Conservation (phyloP, 306 rosid genomes). For the Pterocarpus santalinus region DNA sequence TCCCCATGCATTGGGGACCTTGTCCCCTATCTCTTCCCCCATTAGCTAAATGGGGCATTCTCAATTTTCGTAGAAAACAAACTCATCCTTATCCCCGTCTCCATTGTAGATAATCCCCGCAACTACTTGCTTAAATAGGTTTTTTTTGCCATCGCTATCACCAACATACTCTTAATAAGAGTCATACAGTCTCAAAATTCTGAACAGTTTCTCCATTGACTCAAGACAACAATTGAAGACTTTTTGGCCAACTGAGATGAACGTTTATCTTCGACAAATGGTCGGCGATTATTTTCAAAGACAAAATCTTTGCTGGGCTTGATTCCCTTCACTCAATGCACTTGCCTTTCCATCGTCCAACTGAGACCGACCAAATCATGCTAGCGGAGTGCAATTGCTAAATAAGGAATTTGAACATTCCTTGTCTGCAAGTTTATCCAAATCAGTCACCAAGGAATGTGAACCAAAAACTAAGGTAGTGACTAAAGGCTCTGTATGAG, state of each 20-base stretch:
- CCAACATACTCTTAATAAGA: too few relatives aligned
- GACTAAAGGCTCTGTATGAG: not conserved
- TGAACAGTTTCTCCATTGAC: not conserved
- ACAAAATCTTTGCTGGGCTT: not conserved
- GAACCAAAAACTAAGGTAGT: not conserved
- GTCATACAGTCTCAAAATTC: not conserved
- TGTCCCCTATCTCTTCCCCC: too few relatives aligned
- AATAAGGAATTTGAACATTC: not conserved
- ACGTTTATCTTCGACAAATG: not conserved
- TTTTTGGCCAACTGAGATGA: not conserved
- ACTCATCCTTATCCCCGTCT: too few relatives aligned
- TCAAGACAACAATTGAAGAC: not conserved
- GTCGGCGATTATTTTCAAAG: constrained; percentile 24
- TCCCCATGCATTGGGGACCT: too few relatives aligned
- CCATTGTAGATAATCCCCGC: too few relatives aligned
- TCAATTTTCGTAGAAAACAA: too few relatives aligned
- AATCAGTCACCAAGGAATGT: not conserved
- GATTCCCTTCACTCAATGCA: not conserved
- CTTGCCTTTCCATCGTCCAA: not conserved
- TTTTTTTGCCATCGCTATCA: too few relatives aligned
- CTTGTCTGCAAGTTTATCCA: not conserved
- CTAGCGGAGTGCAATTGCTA: not conserved
- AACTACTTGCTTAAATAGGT: too few relatives aligned
- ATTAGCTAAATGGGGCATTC: too few relatives aligned
- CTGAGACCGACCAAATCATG: not conserved